These are phyloP conservation scores for Chaetomiaceae sp. DNA, from an alignment of 2,329 filamentous ascomycete genomes.

Conservation along the genomic window DNA sequence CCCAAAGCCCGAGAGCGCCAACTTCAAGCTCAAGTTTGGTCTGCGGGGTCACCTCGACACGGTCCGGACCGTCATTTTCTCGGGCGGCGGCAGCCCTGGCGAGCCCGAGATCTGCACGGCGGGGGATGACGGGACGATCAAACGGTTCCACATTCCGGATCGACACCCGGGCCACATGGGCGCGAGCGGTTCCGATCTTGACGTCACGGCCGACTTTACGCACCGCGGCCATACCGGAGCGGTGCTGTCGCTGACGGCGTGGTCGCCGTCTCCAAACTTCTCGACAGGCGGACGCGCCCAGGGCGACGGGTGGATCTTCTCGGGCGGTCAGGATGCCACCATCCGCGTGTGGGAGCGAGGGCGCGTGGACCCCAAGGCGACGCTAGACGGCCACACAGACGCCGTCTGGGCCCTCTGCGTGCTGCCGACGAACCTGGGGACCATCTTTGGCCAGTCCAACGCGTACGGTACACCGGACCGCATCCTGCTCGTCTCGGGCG, in stretches of 20 bases:
- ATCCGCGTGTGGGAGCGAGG: slow-evolving; percentile 95
- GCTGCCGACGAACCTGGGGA: slow-evolving; percentile 74
- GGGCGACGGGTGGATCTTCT: slow-evolving; percentile 98
- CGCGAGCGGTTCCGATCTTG: slow-evolving; percentile 64
- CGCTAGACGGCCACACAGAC: slow-evolving; percentile 89
- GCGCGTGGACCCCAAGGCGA: slow-evolving; percentile 90
- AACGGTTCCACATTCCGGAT: slow-evolving; percentile 91
- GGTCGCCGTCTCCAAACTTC: slow-evolving; percentile 82
- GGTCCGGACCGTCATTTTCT: slow-evolving; percentile 92
- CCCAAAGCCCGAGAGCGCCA: slow-evolving; percentile 64
- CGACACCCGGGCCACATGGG: slow-evolving; percentile 56
- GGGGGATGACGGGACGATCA: slow-evolving; percentile 92
- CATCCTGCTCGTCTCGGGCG: slow-evolving; percentile 84
- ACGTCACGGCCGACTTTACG: slow-evolving; percentile 90
- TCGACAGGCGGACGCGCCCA: slow-evolving; percentile 81
- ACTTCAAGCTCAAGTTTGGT: slow-evolving; percentile 90
- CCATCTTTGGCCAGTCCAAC: slow-evolving; percentile 72
- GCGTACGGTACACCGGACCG: slow-evolving; percentile 78
- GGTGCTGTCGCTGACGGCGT: slow-evolving; percentile 81
- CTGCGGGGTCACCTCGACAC: slow-evolving; percentile 90
- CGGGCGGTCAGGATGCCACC: slow-evolving; percentile 88
- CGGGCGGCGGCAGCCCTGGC: slow-evolving; percentile 87
- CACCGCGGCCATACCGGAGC: slow-evolving; percentile 90
- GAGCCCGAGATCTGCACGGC: slow-evolving; percentile 97
- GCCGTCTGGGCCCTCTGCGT: slow-evolving; percentile 95